Conservation (phyloP, 306 rosid genomes). For the Heteromeles arbutifolia region DNA sequence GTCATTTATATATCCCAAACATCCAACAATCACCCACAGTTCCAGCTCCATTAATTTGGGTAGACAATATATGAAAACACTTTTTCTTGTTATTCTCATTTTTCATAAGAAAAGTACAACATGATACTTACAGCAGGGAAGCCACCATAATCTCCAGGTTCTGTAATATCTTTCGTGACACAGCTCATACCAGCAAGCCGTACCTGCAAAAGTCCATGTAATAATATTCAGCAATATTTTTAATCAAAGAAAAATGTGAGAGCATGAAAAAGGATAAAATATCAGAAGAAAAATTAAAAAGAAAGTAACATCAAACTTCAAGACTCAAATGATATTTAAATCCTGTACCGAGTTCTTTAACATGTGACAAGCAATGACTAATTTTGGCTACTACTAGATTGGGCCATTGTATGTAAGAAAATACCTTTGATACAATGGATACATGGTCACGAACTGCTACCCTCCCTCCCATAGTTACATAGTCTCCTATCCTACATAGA, state of each 20-base stretch:
- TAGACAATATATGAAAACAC: not conserved
- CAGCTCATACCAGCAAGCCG: constrained; percentile 79
- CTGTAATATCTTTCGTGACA: constrained; percentile 76
- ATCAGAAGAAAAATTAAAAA: not conserved
- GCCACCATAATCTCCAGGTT: constrained; percentile 85
- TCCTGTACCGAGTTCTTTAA: not conserved
- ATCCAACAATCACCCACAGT: not conserved
- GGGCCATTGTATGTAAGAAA: constrained; percentile 4
- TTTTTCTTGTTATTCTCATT: not conserved
- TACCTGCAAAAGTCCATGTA: constrained; percentile 45
- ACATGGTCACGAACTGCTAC: constrained; percentile 90
- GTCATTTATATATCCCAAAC: not conserved
- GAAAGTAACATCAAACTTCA: not conserved
- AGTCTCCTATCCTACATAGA: constrained; percentile 66
- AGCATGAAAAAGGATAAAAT: not conserved
- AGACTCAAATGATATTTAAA: not conserved
- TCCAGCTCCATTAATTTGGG: not conserved
- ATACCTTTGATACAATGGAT: constrained; percentile 68
- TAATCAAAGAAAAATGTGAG: not conserved
- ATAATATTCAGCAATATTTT: not conserved
- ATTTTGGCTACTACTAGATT: not conserved
- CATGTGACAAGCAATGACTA: not conserved
- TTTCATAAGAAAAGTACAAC: not conserved
- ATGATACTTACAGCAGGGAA: constrained; percentile 61
- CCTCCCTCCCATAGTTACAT: constrained; percentile 86